These are phyloP conservation scores for Histomonas meleagridis DNA, from an alignment of 208 protist genomes.

Conservation along the genomic window DNA sequence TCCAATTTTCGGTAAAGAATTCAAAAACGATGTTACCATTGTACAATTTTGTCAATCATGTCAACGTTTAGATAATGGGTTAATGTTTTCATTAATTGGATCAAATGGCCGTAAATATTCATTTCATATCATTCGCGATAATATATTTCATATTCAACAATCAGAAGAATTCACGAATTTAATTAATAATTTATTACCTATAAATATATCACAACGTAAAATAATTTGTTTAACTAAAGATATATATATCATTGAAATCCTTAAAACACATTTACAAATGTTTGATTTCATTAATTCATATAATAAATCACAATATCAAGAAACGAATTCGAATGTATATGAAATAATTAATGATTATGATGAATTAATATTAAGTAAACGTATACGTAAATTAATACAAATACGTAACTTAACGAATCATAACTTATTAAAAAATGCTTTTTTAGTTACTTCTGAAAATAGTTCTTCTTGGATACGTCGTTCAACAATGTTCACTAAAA, in stretches of 20 bases:
- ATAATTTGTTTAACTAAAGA: background rate
- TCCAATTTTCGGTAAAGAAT: background rate
- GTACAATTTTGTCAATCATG: background rate
- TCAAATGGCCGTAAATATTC: background rate
- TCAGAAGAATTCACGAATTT: slow-evolving; percentile 9
- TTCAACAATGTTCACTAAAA: background rate
- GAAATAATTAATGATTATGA: no score
- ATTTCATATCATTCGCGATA: background rate
- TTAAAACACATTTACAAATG: background rate
- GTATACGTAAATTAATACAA: no score
- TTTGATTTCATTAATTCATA: background rate
- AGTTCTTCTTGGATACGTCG: background rate
- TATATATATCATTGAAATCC: background rate
- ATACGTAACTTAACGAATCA: no score
- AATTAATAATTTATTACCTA: background rate
- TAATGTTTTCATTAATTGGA: background rate
- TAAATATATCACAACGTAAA: background rate
- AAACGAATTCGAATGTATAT: no score
- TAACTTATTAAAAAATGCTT: background rate
- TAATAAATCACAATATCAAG: no score
- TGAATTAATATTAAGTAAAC: no score
- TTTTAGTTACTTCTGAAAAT: background rate
- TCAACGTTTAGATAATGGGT: background rate
- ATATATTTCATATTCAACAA: no score
- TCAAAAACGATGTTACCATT: background rate